Evolutionary conservation across 2,329 filamentous ascomycete species (phyloP), one percentile per base, ranked within the genome.

Genomic region (Phyllosticta citriasiana): DNA sequence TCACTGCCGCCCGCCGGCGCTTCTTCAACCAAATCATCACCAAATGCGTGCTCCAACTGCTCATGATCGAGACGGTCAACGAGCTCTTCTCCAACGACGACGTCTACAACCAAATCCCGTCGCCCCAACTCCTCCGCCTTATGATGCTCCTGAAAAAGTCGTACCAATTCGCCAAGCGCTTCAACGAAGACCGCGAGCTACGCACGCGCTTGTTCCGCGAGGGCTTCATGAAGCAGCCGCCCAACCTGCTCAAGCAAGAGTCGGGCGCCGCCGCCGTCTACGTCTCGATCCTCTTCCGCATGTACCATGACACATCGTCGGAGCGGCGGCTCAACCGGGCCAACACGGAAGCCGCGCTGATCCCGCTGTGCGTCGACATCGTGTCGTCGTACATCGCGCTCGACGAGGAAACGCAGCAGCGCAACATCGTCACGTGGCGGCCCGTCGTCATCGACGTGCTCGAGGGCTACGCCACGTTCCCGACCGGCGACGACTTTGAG

Each of bases 21-120:
- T 97, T 97, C 79, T 99, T 99, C 82, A 99, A 99, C 77, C 89
- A 93, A 67, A 99, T 99, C 74, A 99, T 99, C 74, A 97, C 93
- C 14, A 93, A 95, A 66, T 99, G 94, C 72, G 95, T 99, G 3
- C 80, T 99, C 8, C 95, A 99, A 74, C 84, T 99, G 2, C 85
- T 99, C 65, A 99, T 99, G 91, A 99, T 99, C 68, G 95, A 99
- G 74, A 99, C 95, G 0, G 95, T 99, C 52, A 95, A 96, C 70
- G 95, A 99, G 74, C 85, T 99, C 56, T 99, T 99, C 78, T 95
- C 91, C 67, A 99, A 97, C 74, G 92, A 97, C 71, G 85, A 89
- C 1, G 95, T 99, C 16, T 99, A 99, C 72, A 82, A 86, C 5
- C 87, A 96, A 72, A 99, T 99, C 50, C 95, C 94, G 0, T 96